Evolutionary conservation across 2,329 filamentous ascomycete species (phyloP), one percentile per base, ranked within the genome.

Genomic region (Monilinia fructicola): DNA sequence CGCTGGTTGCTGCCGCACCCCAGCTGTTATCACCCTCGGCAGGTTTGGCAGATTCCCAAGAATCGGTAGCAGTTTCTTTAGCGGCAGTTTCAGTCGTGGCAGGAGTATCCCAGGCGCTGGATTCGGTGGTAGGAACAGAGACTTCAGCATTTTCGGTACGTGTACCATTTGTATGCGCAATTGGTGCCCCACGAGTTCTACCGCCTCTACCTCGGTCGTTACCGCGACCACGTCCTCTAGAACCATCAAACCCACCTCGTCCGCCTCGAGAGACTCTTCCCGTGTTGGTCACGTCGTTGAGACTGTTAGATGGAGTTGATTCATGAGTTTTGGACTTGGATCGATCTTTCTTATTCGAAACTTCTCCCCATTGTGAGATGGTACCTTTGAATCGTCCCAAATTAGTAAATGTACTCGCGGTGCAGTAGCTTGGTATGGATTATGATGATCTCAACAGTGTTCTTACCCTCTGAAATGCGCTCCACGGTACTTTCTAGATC

Each of bases 341-440:
- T 72, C 85, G 82, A 73, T 90, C 87, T 82, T 93, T 93, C 82
- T 90, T 90, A 83, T 91, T 91, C 73, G 89, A 90, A 72, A 95
- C 91, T 78, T 94, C 90, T 73, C 88, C 89, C 87, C 92, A 95
- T 81, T 93, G 90, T 71, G 91, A 88, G 75, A 93, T 89, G 71
- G 87, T 85, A 75, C 91, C 91, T 93, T 48, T 61, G 62, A 38
- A 59, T 52, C 21, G 44, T 55, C 11, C 26, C 6, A 38, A 54
- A 52, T 68, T 54, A 70, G 61, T 65, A 54, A 64, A 65, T 16
- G 52, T 66, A 56, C 58, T 61, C 35, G 10, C 21, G 16, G 12
- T 23, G 14, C 18, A 50, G 4, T 16, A 9, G 3, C 26, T 67
- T 10, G 35, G 48, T 46, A 26, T 6, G 21, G 26, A 56, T 38